Evolutionary conservation across 78 protist genomes (phyloP), one percentile per base, ranked within the genome.

Genomic region (Dictyostelium citrinum): DNA sequence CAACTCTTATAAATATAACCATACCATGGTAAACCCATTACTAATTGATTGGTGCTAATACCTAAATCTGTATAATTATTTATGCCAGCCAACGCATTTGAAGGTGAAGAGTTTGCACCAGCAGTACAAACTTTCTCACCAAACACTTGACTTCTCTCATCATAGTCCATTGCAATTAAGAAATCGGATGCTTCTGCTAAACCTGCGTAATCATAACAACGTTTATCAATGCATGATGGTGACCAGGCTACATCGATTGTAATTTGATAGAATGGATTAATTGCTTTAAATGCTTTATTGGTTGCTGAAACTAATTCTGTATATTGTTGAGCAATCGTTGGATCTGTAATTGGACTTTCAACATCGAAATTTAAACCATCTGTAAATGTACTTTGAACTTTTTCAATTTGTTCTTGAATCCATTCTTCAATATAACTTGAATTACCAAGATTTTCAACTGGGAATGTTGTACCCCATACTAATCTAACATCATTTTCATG

Each of bases 191-290:
- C 90, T 8, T 60, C 70, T 29, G 96, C 78, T 16, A 95, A 27
- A 9, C 95, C 95, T 0, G n/a, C 17, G n/a, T 85, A 81, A 55
- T 95, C 94, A 72, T 95, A 95, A 60, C 82, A 84, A 10, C 97
- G 76, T 29, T 64, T 79, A 67, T 95, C 97, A 22, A 95, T 95
- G 55, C 90, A 77, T 5, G 82, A 64, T 17, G 93, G 74, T 16
- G 95, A 85, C 97, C 97, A 95, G 7, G 97, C 97, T 24, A 95
- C 97, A 82, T 93, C 96, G 0, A 85, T 75, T 0, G 96, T 58
- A 33, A 93, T 55, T 55, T 93, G 96, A 24, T 84, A 84, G 45
- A 67, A n/a, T n/a, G 91, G 91, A 43, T 64, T 75, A 35, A 46
- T 41, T 9, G 61, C 8, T 68, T 93, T 93, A 81, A 93, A 82